These are phyloP conservation scores for Cryptosporidium parvum DNA, from an alignment of 169 alveolate genomes.

Conservation along the genomic window DNA sequence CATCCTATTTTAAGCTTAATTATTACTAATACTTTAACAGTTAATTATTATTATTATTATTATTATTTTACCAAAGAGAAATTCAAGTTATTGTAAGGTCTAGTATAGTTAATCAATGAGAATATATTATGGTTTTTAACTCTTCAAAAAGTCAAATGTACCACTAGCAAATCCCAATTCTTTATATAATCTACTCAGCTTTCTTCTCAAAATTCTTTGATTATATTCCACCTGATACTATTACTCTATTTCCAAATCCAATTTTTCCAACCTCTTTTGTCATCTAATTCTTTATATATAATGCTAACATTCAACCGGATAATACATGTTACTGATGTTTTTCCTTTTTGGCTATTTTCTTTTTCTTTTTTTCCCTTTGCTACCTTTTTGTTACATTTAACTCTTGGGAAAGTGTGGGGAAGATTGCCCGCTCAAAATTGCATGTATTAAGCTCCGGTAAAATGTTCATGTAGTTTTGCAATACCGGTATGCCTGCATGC, in stretches of 20 bases:
- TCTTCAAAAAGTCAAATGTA: neutral
- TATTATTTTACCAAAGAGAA: neutral
- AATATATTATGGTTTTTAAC: neutral
- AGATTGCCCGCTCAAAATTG: neutral
- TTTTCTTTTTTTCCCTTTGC: neutral
- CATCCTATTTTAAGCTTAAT: neutral
- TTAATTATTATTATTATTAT: too few species aligned
- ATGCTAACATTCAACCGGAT: neutral
- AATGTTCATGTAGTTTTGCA: neutral
- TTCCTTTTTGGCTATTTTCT: neutral
- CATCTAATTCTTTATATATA: neutral
- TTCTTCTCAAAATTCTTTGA: neutral
- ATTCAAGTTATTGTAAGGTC: too few species aligned
- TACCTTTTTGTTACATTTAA: slow-evolving; percentile 14
- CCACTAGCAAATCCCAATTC: neutral
- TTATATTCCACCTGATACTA: too few species aligned
- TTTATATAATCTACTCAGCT: neutral
- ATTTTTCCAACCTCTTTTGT: neutral
- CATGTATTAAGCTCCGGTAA: neutral
- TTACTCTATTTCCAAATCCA: neutral
- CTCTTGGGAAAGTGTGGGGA: slow-evolving; percentile 8
- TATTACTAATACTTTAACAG: neutral
- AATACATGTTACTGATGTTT: neutral
- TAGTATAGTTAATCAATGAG: too few species aligned
- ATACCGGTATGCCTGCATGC: neutral